Evolutionary conservation across 805 yeast species (phyloP).

Genomic region (Sugiyamaella valdiviana): DNA sequence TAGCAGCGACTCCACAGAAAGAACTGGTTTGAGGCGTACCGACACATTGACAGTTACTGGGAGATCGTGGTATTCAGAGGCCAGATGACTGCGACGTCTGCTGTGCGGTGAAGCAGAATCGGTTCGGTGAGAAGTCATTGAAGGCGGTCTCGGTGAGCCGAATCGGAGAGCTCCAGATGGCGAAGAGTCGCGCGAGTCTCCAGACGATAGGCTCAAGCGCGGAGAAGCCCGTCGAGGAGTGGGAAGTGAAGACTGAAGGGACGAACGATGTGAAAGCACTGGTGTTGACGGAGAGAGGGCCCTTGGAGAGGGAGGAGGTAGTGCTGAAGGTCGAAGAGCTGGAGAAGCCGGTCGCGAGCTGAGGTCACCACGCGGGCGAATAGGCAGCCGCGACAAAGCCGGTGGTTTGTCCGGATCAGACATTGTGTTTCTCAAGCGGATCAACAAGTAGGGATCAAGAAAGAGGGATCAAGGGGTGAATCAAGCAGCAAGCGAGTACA

Average conservation of each 20-base stretch:
- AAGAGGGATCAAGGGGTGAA: too few relatives aligned
- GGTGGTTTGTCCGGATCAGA: background rate
- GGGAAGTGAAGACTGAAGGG: background rate
- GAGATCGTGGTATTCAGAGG: background rate
- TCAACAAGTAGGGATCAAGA: too few relatives aligned
- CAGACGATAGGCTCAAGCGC: background rate
- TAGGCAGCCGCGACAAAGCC: background rate
- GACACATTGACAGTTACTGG: constrained; percentile 11
- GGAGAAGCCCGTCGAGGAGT: background rate
- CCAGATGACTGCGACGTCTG: background rate
- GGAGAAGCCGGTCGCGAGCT: background rate
- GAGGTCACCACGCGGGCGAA: background rate
- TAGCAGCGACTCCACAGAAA: background rate
- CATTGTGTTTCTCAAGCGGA: background rate
- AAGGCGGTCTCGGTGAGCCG: background rate
- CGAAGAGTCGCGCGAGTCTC: background rate
- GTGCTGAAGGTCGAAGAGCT: background rate
- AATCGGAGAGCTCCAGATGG: background rate
- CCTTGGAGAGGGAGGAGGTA: background rate
- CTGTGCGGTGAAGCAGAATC: background rate
- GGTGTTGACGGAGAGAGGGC: background rate
- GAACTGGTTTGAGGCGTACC: constrained; percentile 10
- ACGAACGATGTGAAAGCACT: background rate
- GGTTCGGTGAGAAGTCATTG: background rate
- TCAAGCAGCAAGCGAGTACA: too few relatives aligned